Evolutionary conservation across 2,329 filamentous ascomycete species (phyloP).

Genomic region (Xylaria sp.): DNA sequence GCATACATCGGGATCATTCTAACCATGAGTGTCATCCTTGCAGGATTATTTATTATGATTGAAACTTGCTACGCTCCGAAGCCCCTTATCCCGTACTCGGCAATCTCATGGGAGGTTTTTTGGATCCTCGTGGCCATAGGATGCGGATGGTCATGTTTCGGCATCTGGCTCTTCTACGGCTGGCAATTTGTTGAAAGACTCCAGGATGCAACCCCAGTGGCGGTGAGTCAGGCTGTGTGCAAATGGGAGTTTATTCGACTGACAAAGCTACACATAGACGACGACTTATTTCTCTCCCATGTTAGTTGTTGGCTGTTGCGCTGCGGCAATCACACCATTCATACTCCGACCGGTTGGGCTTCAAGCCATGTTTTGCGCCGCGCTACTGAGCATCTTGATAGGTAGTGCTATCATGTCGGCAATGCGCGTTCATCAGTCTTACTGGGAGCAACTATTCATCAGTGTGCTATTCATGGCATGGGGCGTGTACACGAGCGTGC

Average conservation of each 20-base stretch:
- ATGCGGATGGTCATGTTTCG: conserved; percentile 50
- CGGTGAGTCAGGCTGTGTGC: conserved; percentile 28
- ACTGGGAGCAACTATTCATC: conserved; percentile 70
- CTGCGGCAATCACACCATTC: conserved; percentile 38
- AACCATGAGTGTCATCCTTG: conserved; percentile 61
- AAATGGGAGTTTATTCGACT: conserved; percentile 5
- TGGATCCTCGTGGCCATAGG: conserved; percentile 54
- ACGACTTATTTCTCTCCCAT: conserved; percentile 40
- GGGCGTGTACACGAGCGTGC: conserved; percentile 72
- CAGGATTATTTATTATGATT: conserved; percentile 61
- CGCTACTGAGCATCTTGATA: conserved; percentile 50
- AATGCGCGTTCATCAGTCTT: conserved; percentile 60
- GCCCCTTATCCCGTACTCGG: conserved; percentile 56
- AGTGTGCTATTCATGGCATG: conserved; percentile 63
- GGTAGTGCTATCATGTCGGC: conserved; percentile 52
- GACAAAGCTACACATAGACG: conserved; percentile 27
- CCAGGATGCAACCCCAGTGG: conserved; percentile 40
- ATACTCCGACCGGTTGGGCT: conserved; percentile 39
- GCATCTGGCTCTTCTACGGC: conserved; percentile 48
- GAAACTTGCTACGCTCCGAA: conserved; percentile 52
- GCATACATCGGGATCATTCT: conserved; percentile 63
- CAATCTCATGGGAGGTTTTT: conserved; percentile 49
- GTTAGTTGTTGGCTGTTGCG: conserved; percentile 34
- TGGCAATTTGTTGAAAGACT: conserved; percentile 48
- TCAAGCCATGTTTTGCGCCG: conserved; percentile 49